Base-by-base conservation (phyloP, 495 filamentous ascomycete genomes). In the Hypoxylon trugodes region DNA sequence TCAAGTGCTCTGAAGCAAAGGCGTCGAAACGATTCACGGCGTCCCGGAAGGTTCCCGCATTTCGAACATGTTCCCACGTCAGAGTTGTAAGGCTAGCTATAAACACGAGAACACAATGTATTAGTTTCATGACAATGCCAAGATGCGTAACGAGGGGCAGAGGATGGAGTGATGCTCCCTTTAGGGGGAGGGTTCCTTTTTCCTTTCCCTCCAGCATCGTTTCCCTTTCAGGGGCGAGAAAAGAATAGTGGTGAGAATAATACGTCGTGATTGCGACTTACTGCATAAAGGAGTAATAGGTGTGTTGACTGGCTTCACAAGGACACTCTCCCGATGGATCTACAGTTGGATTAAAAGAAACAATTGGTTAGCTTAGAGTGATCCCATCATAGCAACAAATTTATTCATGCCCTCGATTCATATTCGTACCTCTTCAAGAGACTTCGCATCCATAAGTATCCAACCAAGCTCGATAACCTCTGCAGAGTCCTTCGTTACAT, bases 401-500 rank as follows among this genome's bases (percentile, higher is more conserved):
- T 19, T 10, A 33, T 59, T 55, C 35, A 6, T 41, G 26, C 40
- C 33, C 32, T 19, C 15, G 12, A 22, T 21, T 25, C 35, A 6
- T 61, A 47, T 42, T 45, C 58, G 49, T 83, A 97, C 93, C 90
- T 97, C 93, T 51, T 97, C 93, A 64, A 91, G 89, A 43, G 84
- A 87, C 79, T 93, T 92, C 50, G 92, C 87, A 76, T 98, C 93
- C 55, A 98, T 82, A 61, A 98, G 76, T 66, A 98, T 96, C 96
- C 95, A 98, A 41, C 95, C 95, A 69, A 98, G 82, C 83, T 98
- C 95, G 75, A 98, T 98, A 49, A 98, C 96, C 79, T 98, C 95
- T 55, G 95, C 96, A 32, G 94, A 97, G 74, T 98, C 95, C 80
- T 97, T 97, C 28, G 96, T 98, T 47, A 98, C 95, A 78, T 98